Conservation (phyloP, 2,329 filamentous ascomycete species). For the Claviceps sp. region DNA sequence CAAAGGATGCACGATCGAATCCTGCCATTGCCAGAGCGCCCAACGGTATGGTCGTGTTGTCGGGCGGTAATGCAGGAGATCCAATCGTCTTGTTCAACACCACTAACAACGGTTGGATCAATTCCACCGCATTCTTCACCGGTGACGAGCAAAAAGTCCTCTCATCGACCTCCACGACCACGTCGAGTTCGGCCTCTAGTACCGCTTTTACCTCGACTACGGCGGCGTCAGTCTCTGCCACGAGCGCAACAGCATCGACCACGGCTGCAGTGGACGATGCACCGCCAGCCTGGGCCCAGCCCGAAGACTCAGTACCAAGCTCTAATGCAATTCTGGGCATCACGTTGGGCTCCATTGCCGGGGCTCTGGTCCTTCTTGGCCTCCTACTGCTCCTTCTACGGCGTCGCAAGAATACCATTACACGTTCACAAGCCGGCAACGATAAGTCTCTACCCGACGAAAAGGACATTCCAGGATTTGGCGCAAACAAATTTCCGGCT, state of each 20-base stretch:
- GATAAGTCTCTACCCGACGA: conserved; percentile 37
- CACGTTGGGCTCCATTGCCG: conserved; percentile 69
- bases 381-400: conserved; percentile 50
- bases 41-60: conserved; percentile 58
- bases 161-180: conserved; percentile 16
- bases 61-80: conserved; percentile 57
- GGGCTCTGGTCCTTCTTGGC: conserved; percentile 56
- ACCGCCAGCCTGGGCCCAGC: background rate
- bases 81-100: conserved; percentile 68
- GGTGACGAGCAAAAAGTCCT: conserved; percentile 28
- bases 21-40: conserved; percentile 59
- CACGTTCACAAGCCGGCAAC: conserved; percentile 31
- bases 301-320: conserved; percentile 17
- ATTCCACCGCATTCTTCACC: conserved; percentile 51
- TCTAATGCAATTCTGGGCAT: conserved; percentile 59
- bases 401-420: conserved; percentile 38
- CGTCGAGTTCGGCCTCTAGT: conserved; percentile 15
- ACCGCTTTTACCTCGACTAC: conserved; percentile 8
- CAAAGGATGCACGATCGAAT: conserved; percentile 45
- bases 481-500: conserved; percentile 26
- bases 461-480: conserved; percentile 40
- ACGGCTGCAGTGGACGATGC: conserved; percentile 9
- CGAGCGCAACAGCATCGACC: conserved; percentile 10
- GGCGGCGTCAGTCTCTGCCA: conserved; percentile 10
- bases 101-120: conserved; percentile 62